Conservation (phyloP, 2,329 filamentous ascomycete genomes). For the Fusarium hainanense region DNA sequence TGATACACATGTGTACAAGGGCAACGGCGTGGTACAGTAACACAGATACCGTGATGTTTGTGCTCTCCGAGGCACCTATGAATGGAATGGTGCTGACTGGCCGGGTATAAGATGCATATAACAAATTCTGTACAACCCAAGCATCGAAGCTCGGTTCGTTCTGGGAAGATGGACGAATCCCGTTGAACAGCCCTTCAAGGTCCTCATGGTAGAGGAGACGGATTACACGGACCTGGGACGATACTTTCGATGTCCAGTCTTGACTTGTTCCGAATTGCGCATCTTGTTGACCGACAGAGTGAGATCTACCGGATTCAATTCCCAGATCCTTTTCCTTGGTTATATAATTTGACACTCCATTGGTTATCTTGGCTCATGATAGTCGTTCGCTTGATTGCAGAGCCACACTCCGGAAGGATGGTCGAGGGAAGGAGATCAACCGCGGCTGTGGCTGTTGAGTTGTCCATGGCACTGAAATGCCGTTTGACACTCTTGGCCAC, state of each 20-base stretch:
- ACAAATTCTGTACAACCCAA: not conserved
- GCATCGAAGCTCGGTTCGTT: not conserved
- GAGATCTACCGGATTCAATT: no score
- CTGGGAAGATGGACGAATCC: no score
- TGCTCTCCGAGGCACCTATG: not conserved
- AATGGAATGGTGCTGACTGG: not conserved
- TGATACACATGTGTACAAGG: not conserved
- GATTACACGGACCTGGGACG: not conserved
- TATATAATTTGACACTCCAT: not conserved
- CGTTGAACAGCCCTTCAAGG: no score
- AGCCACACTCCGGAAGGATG: not conserved
- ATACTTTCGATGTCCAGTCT: not conserved
- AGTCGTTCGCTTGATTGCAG: not conserved
- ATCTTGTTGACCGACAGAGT: not conserved
- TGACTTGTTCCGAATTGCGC: not conserved
- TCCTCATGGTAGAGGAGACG: not conserved
- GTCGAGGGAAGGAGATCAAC: not conserved
- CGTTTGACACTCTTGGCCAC: not conserved
- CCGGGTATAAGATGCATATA: not conserved
- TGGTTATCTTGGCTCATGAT: not conserved
- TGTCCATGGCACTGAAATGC: not conserved
- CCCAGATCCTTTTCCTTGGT: not conserved
- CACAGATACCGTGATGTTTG: not conserved
- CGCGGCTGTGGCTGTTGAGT: not conserved
- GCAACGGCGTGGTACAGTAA: not conserved